Base-by-base conservation (phyloP, 306 rosid species). In the Rosa lucieae region DNA sequence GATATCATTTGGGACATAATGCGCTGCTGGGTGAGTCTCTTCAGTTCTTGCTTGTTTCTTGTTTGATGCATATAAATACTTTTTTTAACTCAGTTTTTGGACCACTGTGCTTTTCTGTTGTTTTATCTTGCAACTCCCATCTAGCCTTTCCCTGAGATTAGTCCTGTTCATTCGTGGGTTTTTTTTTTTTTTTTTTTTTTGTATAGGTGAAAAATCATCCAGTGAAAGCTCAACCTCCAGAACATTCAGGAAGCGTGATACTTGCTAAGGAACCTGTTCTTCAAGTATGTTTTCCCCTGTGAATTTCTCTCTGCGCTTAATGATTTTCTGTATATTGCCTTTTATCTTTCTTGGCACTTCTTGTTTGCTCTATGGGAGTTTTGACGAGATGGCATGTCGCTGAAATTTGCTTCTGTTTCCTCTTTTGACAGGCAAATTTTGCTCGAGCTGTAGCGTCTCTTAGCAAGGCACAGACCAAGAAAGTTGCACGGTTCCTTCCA, bases 1-100 rank as follows among this genome's bases (percentile, higher is more conserved):
- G 91, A 86, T 40, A 92, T 95, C 76, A 90, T 95, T 86, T 95
- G 99, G 98, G 99, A 95, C 77, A 95, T 95, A 65, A 95, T 95
- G 99, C 97, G 99, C 76, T 91, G 98, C 83, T 95, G 99, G 99
- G 99, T 95, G 67, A 43, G 44, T 67, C 56, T 9, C 37, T 43
- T 55, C 42, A 10, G 20, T 52, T 76, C 43, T 63, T 0, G 5
- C 68, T 72, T 37, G 21, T 32, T 74, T 74, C n/a, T 73, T n/a
- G 14, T 7, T 3, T 73, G 74, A 66, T 69, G 59, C 46, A 35
- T 26, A 26, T 70, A 66, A 51, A 67, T 21, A 12, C 23, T 59
- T 39, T 51, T 66, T 55, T 43, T 17, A 23, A 21, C 68, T 17
- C 20, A 40, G 11, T 70, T 48, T 13, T 12, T 5, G 62, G 23